These are phyloP conservation scores for Sistotremastrum suecicum DNA, from an alignment of 768 basidiomycete species.

Conservation along the genomic window DNA sequence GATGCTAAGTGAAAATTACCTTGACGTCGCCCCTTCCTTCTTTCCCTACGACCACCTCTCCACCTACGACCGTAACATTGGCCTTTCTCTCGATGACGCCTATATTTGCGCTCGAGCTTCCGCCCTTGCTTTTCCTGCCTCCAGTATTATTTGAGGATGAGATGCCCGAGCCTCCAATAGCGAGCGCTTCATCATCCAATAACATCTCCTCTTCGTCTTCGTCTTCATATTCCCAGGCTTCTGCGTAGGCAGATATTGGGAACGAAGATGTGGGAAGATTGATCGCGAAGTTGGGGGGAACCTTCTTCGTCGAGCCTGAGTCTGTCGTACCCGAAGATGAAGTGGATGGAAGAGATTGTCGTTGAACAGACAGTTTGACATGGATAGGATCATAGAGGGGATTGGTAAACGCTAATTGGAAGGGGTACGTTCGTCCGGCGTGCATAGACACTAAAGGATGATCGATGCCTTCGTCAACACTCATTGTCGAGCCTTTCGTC, in stretches of 20 bases:
- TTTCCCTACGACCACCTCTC: conserved; percentile 77
- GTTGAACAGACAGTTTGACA: conserved; percentile 72
- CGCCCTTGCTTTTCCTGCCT: conserved; percentile 30
- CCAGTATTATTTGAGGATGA: conserved; percentile 10
- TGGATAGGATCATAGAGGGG: conserved; percentile 93
- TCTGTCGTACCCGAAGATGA: conserved; percentile 20
- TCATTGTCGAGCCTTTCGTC: conserved; percentile 24
- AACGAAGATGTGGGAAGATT: conserved; percentile 69
- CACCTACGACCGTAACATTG: conserved; percentile 78
- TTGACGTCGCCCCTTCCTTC: conserved; percentile 66
- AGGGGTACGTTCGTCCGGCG: conserved; percentile 72
- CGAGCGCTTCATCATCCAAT: conserved; percentile 23
- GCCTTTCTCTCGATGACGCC: conserved; percentile 81
- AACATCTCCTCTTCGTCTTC: conserved; percentile 63
- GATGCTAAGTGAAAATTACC: conserved; percentile 24
- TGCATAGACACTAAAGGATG: conserved; percentile 26
- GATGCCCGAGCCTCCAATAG: conserved; percentile 4
- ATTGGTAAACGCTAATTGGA: conserved; percentile 85
- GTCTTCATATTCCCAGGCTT: conserved; percentile 97
- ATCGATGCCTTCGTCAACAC: conserved; percentile 24
- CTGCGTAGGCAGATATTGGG: conserved; percentile 78
- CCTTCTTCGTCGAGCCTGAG: conserved; percentile 35
- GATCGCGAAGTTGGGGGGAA: conserved; percentile 64
- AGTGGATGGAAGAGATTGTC: conserved; percentile 35
- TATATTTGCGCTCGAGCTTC: conserved; percentile 27